Conservation (phyloP, 2,329 filamentous ascomycete genomes). For the Myotisia sp. region DNA sequence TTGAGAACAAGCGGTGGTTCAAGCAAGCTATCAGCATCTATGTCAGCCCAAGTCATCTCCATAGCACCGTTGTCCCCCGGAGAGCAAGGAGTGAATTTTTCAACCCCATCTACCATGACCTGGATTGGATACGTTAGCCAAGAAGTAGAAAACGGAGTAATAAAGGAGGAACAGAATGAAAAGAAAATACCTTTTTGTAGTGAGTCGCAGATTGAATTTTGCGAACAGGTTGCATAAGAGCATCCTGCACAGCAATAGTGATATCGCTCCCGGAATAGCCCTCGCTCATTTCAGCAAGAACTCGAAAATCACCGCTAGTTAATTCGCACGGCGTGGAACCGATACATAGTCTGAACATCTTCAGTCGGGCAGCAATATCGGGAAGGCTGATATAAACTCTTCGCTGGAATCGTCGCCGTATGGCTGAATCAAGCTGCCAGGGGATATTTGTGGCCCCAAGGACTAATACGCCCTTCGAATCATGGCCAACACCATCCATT, state of each 20-base stretch:
- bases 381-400: conserved; percentile 91
- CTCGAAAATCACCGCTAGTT: conserved; percentile 60
- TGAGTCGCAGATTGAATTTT: conserved; percentile 97
- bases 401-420: conserved; percentile 87
- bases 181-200: conserved; percentile 64
- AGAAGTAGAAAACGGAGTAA: background rate
- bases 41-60: conserved; percentile 87
- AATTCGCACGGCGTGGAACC: conserved; percentile 83
- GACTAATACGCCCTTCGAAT: conserved; percentile 84
- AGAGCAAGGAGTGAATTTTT: conserved; percentile 67
- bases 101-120: conserved; percentile 53
- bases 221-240: conserved; percentile 90
- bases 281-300: conserved; percentile 67
- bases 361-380: conserved; percentile 71
- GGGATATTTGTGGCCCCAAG: conserved; percentile 96
- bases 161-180: background rate
- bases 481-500: conserved; percentile 97
- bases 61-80: conserved; percentile 72
- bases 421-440: conserved; percentile 94
- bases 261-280: conserved; percentile 97
- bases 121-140: conserved; percentile 21
- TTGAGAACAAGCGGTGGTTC: conserved; percentile 78
- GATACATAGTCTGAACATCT: conserved; percentile 92
- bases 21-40: conserved; percentile 69
- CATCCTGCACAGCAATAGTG: conserved; percentile 84